Evolutionary conservation across 73 alveolate species (phyloP).

Genomic region (Blepharisma stoltei): DNA sequence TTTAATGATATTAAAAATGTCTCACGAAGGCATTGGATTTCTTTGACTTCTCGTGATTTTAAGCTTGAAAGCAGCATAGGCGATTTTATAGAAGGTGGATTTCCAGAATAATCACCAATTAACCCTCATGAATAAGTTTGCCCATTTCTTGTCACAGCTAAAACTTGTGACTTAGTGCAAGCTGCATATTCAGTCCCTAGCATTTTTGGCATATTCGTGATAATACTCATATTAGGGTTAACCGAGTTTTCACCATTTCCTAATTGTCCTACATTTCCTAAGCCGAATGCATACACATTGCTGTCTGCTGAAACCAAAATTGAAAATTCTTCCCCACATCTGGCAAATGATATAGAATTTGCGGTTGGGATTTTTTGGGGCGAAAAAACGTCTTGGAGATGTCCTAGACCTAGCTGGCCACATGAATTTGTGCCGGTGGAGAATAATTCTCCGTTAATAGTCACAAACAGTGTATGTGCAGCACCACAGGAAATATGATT

Average conservation of each 20-base stretch:
- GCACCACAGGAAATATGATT: constrained; percentile 58
- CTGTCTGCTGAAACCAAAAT: background rate
- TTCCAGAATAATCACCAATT: background rate
- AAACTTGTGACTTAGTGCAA: background rate
- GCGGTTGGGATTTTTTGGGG: background rate
- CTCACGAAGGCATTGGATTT: constrained; percentile 22
- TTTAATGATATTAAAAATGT: background rate
- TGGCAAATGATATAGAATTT: background rate
- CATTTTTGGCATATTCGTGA: background rate
- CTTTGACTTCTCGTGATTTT: background rate
- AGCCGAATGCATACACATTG: background rate
- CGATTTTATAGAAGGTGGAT: background rate
- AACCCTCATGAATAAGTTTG: background rate
- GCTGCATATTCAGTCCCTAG: constrained; percentile 13
- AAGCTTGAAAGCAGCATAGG: constrained; percentile 1
- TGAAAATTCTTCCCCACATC: constrained; percentile 29
- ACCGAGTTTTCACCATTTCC: background rate
- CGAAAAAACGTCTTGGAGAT: background rate
- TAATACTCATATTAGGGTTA: background rate
- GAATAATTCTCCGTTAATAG: constrained; percentile 42
- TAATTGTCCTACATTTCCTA: constrained; percentile 23
- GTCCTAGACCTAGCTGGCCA: constrained; percentile 75
- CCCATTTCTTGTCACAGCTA: background rate
- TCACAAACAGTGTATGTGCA: constrained; percentile 50
- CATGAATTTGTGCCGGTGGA: constrained; percentile 60